Evolutionary conservation across 495 filamentous ascomycete species (phyloP).

Genomic region (Oleoguttula mirabilis): DNA sequence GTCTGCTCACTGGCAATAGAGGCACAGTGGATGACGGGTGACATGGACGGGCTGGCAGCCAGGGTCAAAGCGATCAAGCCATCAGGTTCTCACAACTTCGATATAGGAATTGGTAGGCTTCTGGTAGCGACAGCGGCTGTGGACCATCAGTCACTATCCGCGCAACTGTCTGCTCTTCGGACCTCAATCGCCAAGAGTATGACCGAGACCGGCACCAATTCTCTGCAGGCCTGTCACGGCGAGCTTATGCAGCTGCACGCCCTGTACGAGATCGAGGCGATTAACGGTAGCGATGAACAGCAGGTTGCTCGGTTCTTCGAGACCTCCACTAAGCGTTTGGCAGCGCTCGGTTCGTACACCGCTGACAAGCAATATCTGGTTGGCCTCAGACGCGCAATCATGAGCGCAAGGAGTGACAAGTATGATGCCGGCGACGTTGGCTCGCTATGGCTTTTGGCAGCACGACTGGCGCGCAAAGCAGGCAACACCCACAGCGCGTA

Average conservation of each 20-base stretch:
- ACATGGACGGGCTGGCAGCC: constrained; percentile 51
- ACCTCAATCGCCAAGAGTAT: constrained; percentile 60
- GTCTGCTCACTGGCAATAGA: constrained; percentile 33
- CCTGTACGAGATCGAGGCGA: constrained; percentile 73
- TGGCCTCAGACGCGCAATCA: constrained; percentile 72
- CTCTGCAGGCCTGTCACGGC: constrained; percentile 70
- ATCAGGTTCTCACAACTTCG: constrained; percentile 55
- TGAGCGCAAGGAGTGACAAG: constrained; percentile 43
- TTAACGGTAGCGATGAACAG: constrained; percentile 42
- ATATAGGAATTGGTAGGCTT: constrained; percentile 63
- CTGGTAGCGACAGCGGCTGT: constrained; percentile 52
- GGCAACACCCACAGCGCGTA: constrained; percentile 74
- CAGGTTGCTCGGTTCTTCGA: constrained; percentile 32
- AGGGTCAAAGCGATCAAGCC: too few relatives aligned
- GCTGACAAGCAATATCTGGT: constrained; percentile 90
- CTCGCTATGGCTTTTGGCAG: constrained; percentile 72
- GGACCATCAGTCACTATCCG: constrained; percentile 41
- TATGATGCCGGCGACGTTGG: constrained; percentile 4
- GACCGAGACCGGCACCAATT: constrained; percentile 59
- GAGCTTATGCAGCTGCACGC: constrained; percentile 73
- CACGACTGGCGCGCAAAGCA: constrained; percentile 73
- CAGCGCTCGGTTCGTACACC: constrained; percentile 73
- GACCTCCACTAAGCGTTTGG: constrained; percentile 57
- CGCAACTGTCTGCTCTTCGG: constrained; percentile 50
- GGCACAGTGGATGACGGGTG: constrained; percentile 74